Conservation (phyloP, 2,329 filamentous ascomycete species). For the Microthyrium microscopicum region DNA sequence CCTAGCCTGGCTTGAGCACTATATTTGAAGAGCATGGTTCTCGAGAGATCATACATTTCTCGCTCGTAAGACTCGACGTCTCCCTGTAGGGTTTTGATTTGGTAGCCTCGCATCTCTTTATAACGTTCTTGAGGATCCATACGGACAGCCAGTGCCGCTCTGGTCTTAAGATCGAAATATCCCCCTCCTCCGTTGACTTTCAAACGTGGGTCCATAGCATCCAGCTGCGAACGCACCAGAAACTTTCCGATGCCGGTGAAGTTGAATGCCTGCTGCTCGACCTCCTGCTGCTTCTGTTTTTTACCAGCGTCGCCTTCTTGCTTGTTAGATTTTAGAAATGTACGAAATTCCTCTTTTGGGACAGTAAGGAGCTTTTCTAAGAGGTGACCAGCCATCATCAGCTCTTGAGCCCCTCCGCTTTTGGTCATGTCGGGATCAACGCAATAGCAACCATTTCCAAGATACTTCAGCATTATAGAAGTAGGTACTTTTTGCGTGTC, state of each 20-base stretch:
- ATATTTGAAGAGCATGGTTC: constrained; percentile 89
- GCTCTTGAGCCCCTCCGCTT: too few relatives aligned
- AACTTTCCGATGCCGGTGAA: constrained; percentile 79
- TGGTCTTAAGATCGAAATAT: constrained; percentile 92
- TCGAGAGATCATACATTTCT: constrained; percentile 94
- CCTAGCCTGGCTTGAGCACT: constrained; percentile 93
- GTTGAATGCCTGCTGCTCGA: constrained; percentile 54
- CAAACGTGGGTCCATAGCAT: constrained; percentile 71
- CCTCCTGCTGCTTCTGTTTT: constrained; percentile 39
- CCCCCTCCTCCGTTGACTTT: constrained; percentile 86
- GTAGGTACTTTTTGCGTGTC: constrained; percentile 63
- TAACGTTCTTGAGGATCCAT: constrained; percentile 60
- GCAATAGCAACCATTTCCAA: constrained; percentile 61
- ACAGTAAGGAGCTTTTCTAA: constrained; percentile 91
- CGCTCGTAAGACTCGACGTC: constrained; percentile 84
- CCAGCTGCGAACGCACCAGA: constrained; percentile 86
- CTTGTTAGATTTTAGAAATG: too few relatives aligned
- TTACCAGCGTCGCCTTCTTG: constrained; percentile 22
- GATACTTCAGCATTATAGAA: constrained; percentile 63
- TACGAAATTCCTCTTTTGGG: constrained; percentile 67
- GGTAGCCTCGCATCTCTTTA: constrained; percentile 38
- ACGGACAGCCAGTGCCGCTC: constrained; percentile 78
- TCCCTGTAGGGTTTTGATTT: constrained; percentile 62
- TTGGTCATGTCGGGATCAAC: constrained; percentile 97
- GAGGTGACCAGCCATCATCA: constrained; percentile 85